phyloP scores from a whole-genome alignment of 495 filamentous ascomycete species.

The Aspergillus mulundensis region DNA sequence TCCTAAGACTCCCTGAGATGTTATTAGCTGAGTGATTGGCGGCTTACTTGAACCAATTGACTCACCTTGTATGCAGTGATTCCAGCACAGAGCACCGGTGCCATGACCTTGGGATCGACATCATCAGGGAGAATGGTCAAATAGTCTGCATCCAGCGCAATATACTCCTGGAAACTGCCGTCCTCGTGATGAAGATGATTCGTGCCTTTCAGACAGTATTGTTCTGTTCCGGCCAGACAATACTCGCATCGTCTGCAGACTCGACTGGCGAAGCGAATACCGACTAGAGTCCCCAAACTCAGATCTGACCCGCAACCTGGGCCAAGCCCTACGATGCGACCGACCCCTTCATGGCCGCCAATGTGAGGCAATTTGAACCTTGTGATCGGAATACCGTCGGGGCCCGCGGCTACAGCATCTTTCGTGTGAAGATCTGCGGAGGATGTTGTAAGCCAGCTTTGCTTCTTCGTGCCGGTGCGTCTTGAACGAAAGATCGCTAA shows the following conservation, averaged over 20 bases:
- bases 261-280: constrained; percentile 43
- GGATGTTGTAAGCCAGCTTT: neutral
- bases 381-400: constrained; percentile 43
- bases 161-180: constrained; percentile 46
- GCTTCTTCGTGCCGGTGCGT: neutral
- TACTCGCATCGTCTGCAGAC: constrained; percentile 47
- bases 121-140: constrained; percentile 44
- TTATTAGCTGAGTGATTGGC: neutral
- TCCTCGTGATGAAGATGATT: constrained; percentile 51
- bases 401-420: constrained; percentile 37
- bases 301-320: constrained; percentile 16
- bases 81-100: constrained; percentile 45
- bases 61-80: constrained; percentile 34
- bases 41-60: neutral
- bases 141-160: constrained; percentile 44
- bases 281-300: constrained; percentile 39
- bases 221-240: constrained; percentile 44
- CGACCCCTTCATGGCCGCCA: constrained; percentile 49
- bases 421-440: constrained; percentile 45
- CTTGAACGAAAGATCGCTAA: neutral
- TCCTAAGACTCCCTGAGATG: constrained; percentile 38
- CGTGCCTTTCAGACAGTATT: constrained; percentile 41
- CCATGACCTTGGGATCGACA: constrained; percentile 39
- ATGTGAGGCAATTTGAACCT: constrained; percentile 47
- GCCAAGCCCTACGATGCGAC: constrained; percentile 39